These are phyloP conservation scores for Colletotrichum trifolii DNA, from an alignment of 2,329 filamentous ascomycete genomes.

Conservation along the genomic window DNA sequence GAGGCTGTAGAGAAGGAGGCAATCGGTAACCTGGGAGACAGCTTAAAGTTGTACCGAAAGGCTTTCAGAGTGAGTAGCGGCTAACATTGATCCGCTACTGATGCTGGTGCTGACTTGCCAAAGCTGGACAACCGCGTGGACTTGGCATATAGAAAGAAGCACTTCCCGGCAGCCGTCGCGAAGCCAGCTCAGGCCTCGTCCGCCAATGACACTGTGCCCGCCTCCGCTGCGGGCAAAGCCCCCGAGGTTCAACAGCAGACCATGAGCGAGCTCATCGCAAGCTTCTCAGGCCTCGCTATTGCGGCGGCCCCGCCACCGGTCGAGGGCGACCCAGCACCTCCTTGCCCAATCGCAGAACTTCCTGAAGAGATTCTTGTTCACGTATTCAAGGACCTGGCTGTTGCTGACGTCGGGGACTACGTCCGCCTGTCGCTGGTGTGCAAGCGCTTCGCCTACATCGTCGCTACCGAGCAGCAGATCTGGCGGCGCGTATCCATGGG, in stretches of 20 bases:
- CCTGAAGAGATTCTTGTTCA: slow-evolving; percentile 88
- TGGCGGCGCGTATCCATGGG: slow-evolving; percentile 84
- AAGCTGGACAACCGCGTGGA: slow-evolving; percentile 89
- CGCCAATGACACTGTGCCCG: slow-evolving; percentile 21
- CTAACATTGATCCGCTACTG: background rate
- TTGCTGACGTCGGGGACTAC: slow-evolving; percentile 81
- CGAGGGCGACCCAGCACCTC: slow-evolving; percentile 76
- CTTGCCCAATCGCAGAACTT: slow-evolving; percentile 81
- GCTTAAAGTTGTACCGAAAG: slow-evolving; percentile 86
- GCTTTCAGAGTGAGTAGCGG: slow-evolving; percentile 78
- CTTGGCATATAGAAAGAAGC: slow-evolving; percentile 87
- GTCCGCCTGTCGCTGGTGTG: slow-evolving; percentile 83
- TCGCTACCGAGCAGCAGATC: slow-evolving; percentile 84
- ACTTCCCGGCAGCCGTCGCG: slow-evolving; percentile 77
- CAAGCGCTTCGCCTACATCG: slow-evolving; percentile 86
- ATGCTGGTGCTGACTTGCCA: background rate
- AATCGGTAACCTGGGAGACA: slow-evolving; percentile 88
- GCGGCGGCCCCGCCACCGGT: slow-evolving; percentile 73
- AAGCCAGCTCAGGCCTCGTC: slow-evolving; percentile 51
- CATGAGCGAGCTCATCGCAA: slow-evolving; percentile 76
- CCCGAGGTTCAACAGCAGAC: slow-evolving; percentile 55
- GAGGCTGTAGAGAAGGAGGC: slow-evolving; percentile 89
- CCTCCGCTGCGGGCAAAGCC: slow-evolving; percentile 38
- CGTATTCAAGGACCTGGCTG: slow-evolving; percentile 78
- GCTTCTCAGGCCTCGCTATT: slow-evolving; percentile 79